Base-by-base conservation (phyloP, 768 basidiomycete species). In the Tremella fuciformis region DNA sequence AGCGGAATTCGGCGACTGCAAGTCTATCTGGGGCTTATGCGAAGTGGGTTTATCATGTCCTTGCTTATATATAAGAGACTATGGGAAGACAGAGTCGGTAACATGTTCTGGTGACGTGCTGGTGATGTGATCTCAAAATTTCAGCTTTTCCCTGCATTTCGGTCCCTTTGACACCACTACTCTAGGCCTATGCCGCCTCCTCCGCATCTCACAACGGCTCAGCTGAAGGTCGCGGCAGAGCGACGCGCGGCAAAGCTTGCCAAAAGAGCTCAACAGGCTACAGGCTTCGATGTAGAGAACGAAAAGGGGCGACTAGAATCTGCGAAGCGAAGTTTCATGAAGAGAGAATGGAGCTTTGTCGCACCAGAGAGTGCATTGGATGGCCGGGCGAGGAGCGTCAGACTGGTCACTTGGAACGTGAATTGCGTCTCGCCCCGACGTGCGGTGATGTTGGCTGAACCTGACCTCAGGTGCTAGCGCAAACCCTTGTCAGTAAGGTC, bases 371-470 rank as follows among this genome's bases (percentile, higher is more conserved):
- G 46, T 52, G 25, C 21, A 34, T 11, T 34, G 11, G 6, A 4
- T 34, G 6, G 11, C 29, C 6, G 29, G 29, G 29, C 4, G 29
- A 34, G 11, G 34, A 57, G 54, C n/a, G 54, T 67, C 19, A 71
- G 47, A 60, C 59, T 76, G 9, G 46, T 70, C n/a, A 74, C 66
- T 19, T 76, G 75, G 75, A 76, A 76, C 61, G 73, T 71, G 52
- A 57, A 70, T 57, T 18, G 15, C 58, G 18, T 34, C 21, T 18
- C 34, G 19, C 13, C 24, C 3, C 24, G 25, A 2, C 7, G 18
- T 16, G 9, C 6, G 24, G 46, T 42, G 42, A 50, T 18, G 21
- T 29, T 22, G 49, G 46, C 59, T 58, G 51, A 56, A 37, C 9
- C 13, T 11, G 21, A 15, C 34, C 15, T 34, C 42, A 74, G 73